Evolutionary conservation across 371 early-diverging fungal genomes (phyloP), one percentile per base, ranked within the genome.

Genomic region (Mucor racemosus): DNA sequence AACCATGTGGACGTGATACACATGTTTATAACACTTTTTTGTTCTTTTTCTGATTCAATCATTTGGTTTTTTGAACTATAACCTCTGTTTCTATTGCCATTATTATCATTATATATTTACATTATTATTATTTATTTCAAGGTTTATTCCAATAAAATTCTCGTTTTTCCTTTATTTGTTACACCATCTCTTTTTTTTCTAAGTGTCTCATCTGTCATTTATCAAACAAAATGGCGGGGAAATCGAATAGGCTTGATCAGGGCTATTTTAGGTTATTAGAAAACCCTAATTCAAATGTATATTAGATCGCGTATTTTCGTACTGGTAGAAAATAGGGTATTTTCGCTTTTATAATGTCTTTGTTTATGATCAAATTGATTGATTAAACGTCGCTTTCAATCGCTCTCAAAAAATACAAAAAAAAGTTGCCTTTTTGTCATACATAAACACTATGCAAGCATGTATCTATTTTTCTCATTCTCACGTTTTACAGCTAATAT

Each of bases 171-270:
- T 60, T 19, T 60, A 48, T 60, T 46, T 46, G 61, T 60, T 48
- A 34, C 44, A 60, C 61, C 17, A 50, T 13, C 17, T 38, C 26
- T 31, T 31, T 53, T 14, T 38, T 11, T 31, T 21, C 21, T 11
- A 62, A 62, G 50, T 50, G 62, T 62, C 62, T 62, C 62, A 62
- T 62, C 62, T 62, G 62, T 62, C 62, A 62, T 50, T 50, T 35
- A 46, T 31, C 34, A 48, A 60, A 48, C 42, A 50, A 53, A 53
- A 53, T 53, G 53, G 53, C 53, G 53, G 53, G 53, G 53, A 53
- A 53, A 53, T 31, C 53, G 26, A 53, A 53, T 53, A 53, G 53
- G 31, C 53, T 53, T 31, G 31, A 53, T 53, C 53, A 31, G 53
- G 53, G 21, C 31, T 14, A 53, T 53, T 13, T 53, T 31, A 38